These are phyloP conservation scores for Solanum ossicruentum DNA, from an alignment of 257 asterid species.

Conservation along the genomic window DNA sequence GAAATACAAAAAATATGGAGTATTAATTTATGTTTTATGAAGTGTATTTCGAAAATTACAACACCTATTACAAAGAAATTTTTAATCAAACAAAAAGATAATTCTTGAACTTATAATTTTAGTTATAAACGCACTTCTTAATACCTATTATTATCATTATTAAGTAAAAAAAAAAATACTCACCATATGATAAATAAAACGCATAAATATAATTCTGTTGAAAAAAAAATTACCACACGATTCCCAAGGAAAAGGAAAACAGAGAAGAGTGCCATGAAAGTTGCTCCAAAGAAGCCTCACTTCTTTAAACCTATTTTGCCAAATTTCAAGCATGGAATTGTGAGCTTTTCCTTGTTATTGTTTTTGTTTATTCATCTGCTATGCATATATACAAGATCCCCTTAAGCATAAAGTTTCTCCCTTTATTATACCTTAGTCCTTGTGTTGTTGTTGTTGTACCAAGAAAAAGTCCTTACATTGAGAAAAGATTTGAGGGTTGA, in stretches of 20 bases:
- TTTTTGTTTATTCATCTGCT: background rate
- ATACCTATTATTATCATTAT: background rate
- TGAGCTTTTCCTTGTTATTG: background rate
- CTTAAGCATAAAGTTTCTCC: no score
- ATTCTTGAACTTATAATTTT: no score
- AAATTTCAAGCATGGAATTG: background rate
- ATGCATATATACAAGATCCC: background rate
- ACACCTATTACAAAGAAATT: background rate
- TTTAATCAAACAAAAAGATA: background rate
- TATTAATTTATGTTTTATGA: no score
- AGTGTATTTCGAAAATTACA: no score
- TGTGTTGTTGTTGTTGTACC: background rate
- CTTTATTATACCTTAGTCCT: no score
- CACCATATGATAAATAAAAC: background rate
- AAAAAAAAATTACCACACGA: background rate
- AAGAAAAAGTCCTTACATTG: background rate
- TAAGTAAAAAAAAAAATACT: background rate
- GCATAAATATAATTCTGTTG: background rate
- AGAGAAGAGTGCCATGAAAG: background rate
- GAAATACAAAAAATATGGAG: no score
- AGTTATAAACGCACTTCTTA: no score
- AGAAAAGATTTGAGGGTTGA: background rate
- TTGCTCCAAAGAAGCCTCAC: background rate
- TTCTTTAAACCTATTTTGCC: background rate
- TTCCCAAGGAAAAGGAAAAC: background rate